phyloP scores from a whole-genome alignment of 164 flowering plant genomes.

The Platanus orientalis region DNA sequence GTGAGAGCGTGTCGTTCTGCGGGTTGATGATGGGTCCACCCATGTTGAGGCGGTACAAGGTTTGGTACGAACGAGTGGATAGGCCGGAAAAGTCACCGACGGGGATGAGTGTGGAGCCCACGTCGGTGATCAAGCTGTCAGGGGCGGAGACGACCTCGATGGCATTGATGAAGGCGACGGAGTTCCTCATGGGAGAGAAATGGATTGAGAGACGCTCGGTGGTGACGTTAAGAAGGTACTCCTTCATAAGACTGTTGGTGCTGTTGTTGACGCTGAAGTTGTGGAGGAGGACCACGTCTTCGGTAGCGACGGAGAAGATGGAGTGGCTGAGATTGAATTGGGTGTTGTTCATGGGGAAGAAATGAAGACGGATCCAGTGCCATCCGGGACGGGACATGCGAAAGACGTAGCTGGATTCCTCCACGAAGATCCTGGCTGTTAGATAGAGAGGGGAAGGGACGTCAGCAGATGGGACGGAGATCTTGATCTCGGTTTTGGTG shows the following conservation, averaged over 20 bases:
- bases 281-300: constrained; percentile 43
- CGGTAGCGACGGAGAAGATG: constrained; percentile 44
- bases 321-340: constrained; percentile 37
- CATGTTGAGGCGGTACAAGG: constrained; percentile 43
- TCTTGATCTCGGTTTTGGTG: constrained; percentile 28
- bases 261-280: constrained; percentile 25
- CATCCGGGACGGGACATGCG: constrained; percentile 45
- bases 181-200: constrained; percentile 44
- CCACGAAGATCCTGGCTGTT: constrained; percentile 44
- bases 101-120: constrained; percentile 41
- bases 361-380: constrained; percentile 79
- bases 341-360: constrained; percentile 40
- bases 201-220: constrained; percentile 28
- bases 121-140: constrained; percentile 37
- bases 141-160: constrained; percentile 81
- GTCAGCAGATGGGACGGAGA: constrained; percentile 24
- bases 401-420: constrained; percentile 52
- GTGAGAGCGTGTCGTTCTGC: constrained; percentile 56
- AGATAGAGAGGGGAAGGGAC: constrained; percentile 20
- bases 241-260: constrained; percentile 29
- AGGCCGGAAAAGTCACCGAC: constrained; percentile 34
- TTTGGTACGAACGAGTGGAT: constrained; percentile 30
- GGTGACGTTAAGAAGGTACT: constrained; percentile 57
- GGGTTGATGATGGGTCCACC: constrained; percentile 59
- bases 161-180: constrained; percentile 61